These are phyloP conservation scores for Ceratobasidium sp. DNA, from an alignment of 1,284 basidiomycete genomes.

Conservation along the genomic window DNA sequence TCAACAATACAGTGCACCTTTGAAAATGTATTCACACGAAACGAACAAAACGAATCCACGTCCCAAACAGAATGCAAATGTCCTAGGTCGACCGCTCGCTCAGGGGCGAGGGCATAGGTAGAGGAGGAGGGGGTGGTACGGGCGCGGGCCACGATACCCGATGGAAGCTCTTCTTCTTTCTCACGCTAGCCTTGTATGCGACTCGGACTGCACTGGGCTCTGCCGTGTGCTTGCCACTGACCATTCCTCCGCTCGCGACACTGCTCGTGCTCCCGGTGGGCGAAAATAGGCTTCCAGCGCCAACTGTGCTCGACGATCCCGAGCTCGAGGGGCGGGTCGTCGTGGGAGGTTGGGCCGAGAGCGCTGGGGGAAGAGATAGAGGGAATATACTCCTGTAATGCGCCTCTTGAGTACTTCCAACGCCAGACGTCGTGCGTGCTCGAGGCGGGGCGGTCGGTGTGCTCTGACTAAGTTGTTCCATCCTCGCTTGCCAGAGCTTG, in stretches of 20 bases:
- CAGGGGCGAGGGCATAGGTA: conserved; percentile 31
- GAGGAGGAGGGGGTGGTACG: not conserved
- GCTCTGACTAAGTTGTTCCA: conserved; percentile 51
- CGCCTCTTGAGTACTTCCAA: conserved; percentile 46
- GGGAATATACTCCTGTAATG: conserved; percentile 53
- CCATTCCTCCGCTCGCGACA: not conserved
- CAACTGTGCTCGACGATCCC: conserved; percentile 6
- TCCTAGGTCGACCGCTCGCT: not conserved
- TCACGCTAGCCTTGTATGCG: conserved; percentile 37
- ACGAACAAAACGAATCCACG: not conserved
- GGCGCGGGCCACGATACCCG: conserved; percentile 33
- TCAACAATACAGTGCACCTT: too few relatives aligned
- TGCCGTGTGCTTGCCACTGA: not conserved
- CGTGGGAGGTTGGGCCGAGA: conserved; percentile 38
- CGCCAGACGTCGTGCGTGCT: conserved; percentile 42
- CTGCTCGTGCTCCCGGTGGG: conserved; percentile 30
- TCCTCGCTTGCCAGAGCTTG: conserved; percentile 65
- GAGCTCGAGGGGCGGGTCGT: conserved; percentile 28
- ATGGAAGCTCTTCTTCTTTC: conserved; percentile 41
- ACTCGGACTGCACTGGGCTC: conserved; percentile 31
- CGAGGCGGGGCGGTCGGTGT: conserved; percentile 18
- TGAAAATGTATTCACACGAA: conserved; percentile 1
- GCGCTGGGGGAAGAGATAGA: conserved; percentile 49
- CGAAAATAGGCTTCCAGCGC: conserved; percentile 18
- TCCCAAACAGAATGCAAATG: not conserved